Base-by-base conservation (phyloP, 371 early-diverging fungal species). In the Rhizopus stolonifer region DNA sequence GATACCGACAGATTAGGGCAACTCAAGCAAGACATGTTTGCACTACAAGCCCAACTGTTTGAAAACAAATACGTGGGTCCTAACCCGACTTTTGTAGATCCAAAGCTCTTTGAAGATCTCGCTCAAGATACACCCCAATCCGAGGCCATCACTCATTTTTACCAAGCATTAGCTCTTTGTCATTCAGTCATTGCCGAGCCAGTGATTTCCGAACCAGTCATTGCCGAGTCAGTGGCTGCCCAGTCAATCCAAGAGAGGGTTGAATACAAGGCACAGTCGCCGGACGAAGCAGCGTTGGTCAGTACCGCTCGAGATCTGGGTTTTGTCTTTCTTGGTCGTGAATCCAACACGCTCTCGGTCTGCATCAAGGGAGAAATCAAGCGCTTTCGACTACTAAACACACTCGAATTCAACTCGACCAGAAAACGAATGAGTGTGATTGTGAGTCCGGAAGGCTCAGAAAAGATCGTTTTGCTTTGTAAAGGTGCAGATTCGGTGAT, bases 401-500 rank as follows among this genome's bases (percentile, higher is more conserved):
- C 86, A 8, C 61, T 93, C 0, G 94, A 93, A 64, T 93, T 93
- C 55, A 90, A 87, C 43, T 89, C 89, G 14, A 83, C 82, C 13
- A 74, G 93, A 47, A 93, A 93, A 68, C 83, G 93, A 44, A 93
- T 93, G 93, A 87, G 89, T 11, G 86, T 93, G 2, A 83, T 93
- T 34, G 60, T 88, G 48, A 62, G 81, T 29, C 83, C 85, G 1
- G 70, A 72, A 0, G 87, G 85, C 38, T 81, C 83, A 19, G 82
- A 87, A 21, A 83, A 75, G n/a, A 90, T 96, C 26, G 73, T 91
- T 6, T 69, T 98, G 25, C 75, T 93, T 25, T 88, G 88, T 60
- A 99, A 99, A 70, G 99, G 99, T 14, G 98, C 99, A 11, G 99
- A 99, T 65, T 86, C 86, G 18, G 88, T 94, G 2, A 89, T 95